Evolutionary conservation across 176 grass and related monocot species (phyloP), one percentile per base, ranked within the genome.

Genomic region (Triticum monococcum): DNA sequence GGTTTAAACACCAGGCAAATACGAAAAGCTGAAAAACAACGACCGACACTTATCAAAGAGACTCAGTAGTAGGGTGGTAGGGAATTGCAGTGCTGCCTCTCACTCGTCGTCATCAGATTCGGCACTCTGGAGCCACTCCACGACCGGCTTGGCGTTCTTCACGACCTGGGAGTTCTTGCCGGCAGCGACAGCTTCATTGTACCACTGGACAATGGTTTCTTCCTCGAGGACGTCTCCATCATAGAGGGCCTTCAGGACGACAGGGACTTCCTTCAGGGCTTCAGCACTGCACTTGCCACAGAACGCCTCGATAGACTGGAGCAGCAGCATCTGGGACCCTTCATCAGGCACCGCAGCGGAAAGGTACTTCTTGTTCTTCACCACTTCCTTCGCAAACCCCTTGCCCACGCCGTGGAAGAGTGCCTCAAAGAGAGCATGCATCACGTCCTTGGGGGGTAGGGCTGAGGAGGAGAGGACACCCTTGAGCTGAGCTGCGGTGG

Each of bases 201-300:
- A 92, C 96, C 93, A 98, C 64, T 83, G 83, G 5, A 89, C 84
- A 31, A 98, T 94, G 37, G 41, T 87, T 37, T 95, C 96, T 77
- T 98, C 96, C 32, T 98, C 96, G 1, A 98, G 78, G 22, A 94
- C 7, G 38, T 98, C 96, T 2, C 45, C 88, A 9, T 98, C 96
- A 9, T 98, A 98, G 4, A 98, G 91, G 9, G 66, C 93, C 35
- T 98, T 98, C 24, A 93, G 69, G 18, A 93, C 96, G 2, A 98
- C 78, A 0, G 93, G 86, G 3, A 96, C 75, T 64, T 98, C 96
- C 90, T 94, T 98, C 43, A 98, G 86, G 3, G 90, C 92, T 26
- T 94, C 92, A 3, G 65, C 33, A 20, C 65, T 89, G 65, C 92
- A 92, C 86, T 91, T 96, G 38, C 32, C 50, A 0, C 93, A 56